Base-by-base conservation (phyloP, 441 rosid genomes). In the Pelargonium hybrid region DNA sequence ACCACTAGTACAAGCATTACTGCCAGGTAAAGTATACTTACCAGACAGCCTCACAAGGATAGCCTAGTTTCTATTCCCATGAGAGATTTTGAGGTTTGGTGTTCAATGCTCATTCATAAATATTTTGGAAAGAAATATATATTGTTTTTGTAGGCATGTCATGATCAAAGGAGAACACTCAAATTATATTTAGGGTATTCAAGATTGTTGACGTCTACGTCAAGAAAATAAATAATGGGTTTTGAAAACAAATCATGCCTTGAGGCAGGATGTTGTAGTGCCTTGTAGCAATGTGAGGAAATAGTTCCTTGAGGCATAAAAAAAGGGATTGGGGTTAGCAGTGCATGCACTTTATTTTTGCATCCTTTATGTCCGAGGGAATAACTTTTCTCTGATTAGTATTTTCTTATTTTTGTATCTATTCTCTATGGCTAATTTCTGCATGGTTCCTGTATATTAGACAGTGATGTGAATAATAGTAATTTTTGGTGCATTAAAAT, bases 1-100 rank as follows among this genome's bases (percentile, higher is more conserved):
- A 76, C 97, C 97, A 13, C 90, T 91, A 34, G 82, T 88, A 66
- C 97, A 88, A 82, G 94, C 91, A 31, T 78, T 91, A 77, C 82
- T 91, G 72, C 94, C 94, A 86, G 97, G 97, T 91, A 31, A 66
- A 75, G 73, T 75, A 21, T 73, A 47, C 47, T 63, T 52, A 65
- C 57, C 73, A 41, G 14, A 64, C 9, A 34, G 66, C 45, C 68
- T 63, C 73, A 54, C 69, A 50, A 66, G 70, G 66, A 20, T 48
- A 15, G 64, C 52, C 31, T 73, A 66, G 68, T 59, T 67, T 68
- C 11, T 43, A 1, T 21, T 43, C 56, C 8, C 67, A 37, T 34
- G n/a, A 71, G 34, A 73, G 68, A 62, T 74, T 29, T 77, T 15
- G 68, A 70, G 69, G 43, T 50, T 39, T 39, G 29, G 17, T 56